Evolutionary conservation across 129 eudicot species (phyloP), one percentile per base, ranked within the genome.

Genomic region (Tanacetum coccineum): DNA sequence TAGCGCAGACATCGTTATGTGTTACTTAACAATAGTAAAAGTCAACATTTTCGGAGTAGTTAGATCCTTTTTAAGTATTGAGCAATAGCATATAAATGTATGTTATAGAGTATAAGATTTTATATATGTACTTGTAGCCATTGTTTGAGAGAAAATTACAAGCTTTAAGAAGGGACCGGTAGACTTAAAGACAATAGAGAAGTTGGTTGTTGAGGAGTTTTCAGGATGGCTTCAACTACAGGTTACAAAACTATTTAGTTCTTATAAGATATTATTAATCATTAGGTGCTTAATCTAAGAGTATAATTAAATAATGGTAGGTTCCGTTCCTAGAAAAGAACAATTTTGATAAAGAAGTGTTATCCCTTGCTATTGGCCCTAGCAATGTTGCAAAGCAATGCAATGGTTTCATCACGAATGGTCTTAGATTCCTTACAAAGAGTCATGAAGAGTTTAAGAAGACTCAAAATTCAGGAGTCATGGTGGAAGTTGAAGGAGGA

Each of bases 401-500:
- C 17, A 51, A 32, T 32, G 39, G 39, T 32, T 32, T 32, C 4
- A 32, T 32, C 39, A 32, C 7, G 8, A 32, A 32, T 32, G 39
- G 8, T 4, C 6, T 32, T 32, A 32, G 8, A 32, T 5, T 32
- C 36, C 6, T 30, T 30, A 4, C 4, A 30, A 30, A 30, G 4
- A 30, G 6, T 4, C 6, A 30, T 30, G 36, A 30, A 30, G 36
- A 30, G 36, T 30, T 30, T 30, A 30, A 30, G 6, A 30, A 30
- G 36, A 3, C 6, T 3, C 36, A 30, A 30, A 30, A 30, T 4
- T 30, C 36, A 30, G 6, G 36, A 30, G 0, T 30, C 36, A 30
- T 30, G 36, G 56, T 51, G 56, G 56, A 51, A 51, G 56, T n/a
- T 15, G 56, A 51, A n/a, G 56, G 20, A 51, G 56, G 56, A 13